Base-by-base conservation (phyloP, 2,329 filamentous ascomycete species). In the Whalleya microplaca region DNA sequence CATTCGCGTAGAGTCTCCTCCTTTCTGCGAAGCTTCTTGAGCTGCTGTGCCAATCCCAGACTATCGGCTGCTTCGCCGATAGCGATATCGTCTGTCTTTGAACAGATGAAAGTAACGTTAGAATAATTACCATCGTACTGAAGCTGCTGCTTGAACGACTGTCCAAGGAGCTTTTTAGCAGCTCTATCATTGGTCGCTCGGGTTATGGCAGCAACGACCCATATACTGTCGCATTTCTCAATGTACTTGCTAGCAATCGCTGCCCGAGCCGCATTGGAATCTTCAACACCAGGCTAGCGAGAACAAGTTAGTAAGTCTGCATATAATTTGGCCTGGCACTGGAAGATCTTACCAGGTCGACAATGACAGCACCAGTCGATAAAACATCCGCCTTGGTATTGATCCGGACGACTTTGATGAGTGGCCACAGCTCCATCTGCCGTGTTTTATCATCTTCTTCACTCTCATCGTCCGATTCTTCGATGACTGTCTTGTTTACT, bases 171-270 rank as follows among this genome's bases (percentile, higher is more conserved):
- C 1, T 74, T 77, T 55, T 83, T 82, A 0, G 84, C 84, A 5
- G 81, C 76, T 62, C 84, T 85, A 59, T 86, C 82, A 64, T 86
- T 80, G 0, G 85, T 81, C 9, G 84, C 84, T 27, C 84, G 75
- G 48, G 75, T 84, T 53, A 86, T 85, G 0, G 80, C 81, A 2
- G 83, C 81, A 32, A 85, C 79, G 51, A 86, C 81, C 80, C 81
- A 87, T 0, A 86, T 68, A 0, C 77, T 79, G 1, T 80, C 81
- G 59, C 84, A 88, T 58, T 82, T 76, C 64, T 87, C 82, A 71
- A 87, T 80, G 61, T 88, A 88, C 0, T 75, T 75, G 43, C 78
- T 76, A 1, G 85, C 83, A 21, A 88, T 79, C 2, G 82, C 79
- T 41, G 80, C 78, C 48, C 85, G 76, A 37, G 85, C 85, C 3